Evolutionary conservation across 495 filamentous ascomycete species (phyloP).

Genomic region (Aspergillus campestris): DNA sequence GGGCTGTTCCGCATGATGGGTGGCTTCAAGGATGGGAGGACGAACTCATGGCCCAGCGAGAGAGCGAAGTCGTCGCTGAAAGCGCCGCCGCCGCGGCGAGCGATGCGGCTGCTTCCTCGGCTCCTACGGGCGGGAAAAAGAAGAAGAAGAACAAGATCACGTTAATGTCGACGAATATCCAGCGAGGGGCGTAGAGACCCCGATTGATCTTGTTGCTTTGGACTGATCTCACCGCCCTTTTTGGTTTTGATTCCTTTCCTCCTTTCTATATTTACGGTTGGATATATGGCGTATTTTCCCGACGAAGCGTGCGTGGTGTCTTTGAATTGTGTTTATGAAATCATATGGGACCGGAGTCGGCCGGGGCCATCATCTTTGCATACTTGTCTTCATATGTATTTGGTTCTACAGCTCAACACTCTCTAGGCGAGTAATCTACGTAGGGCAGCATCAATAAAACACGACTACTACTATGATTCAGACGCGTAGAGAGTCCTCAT

Average conservation of each 20-base stretch:
- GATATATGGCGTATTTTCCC: background rate
- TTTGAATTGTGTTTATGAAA: background rate
- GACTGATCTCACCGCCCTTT: slow-evolving; percentile 4
- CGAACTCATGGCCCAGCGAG: slow-evolving; percentile 48
- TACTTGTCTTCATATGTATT: background rate
- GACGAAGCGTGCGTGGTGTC: background rate
- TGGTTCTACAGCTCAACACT: no score
- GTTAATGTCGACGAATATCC: slow-evolving; percentile 78
- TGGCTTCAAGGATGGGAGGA: slow-evolving; percentile 76
- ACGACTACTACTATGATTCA: no score
- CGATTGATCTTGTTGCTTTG: no score
- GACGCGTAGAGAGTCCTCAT: no score
- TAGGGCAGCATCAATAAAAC: no score
- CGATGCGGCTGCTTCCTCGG: slow-evolving; percentile 14
- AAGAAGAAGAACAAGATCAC: slow-evolving; percentile 93
- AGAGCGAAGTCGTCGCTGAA: slow-evolving; percentile 32
- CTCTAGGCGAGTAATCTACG: no score
- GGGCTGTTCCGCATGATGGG: slow-evolving; percentile 51
- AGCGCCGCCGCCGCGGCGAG: slow-evolving; percentile 20
- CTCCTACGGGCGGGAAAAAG: slow-evolving; percentile 41
- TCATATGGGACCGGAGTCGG: slow-evolving; percentile 1
- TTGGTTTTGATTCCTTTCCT: background rate
- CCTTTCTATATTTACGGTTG: background rate
- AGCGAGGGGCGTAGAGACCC: slow-evolving; percentile 48
- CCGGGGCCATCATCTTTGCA: background rate